A percentile compares a stretch with the other conserved stretches of the same genome.
Evolutionary conservation across 1,284 basidiomycete species (phyloP).

Genomic region (Pyrrhoderma noxium): DNA sequence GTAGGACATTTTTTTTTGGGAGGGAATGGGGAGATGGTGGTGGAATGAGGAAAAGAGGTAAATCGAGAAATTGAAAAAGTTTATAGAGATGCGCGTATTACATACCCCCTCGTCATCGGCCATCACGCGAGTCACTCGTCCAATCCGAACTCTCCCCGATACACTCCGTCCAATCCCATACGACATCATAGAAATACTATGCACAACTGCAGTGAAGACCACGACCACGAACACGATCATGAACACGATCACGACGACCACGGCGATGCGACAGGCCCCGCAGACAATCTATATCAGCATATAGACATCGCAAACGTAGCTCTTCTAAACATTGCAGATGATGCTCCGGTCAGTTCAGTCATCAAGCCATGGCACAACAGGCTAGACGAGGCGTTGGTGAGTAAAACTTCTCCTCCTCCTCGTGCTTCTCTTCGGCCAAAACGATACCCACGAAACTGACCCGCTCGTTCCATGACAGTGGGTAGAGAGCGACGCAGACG

Average conservation of each 20-base stretch:
- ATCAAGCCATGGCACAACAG: slow-evolving; percentile 77
- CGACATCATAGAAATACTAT: slow-evolving; percentile 23
- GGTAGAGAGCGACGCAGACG: slow-evolving; percentile 76
- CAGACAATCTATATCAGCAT: slow-evolving; percentile 60
- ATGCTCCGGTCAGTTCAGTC: slow-evolving; percentile 38
- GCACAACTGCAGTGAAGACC: slow-evolving; percentile 43
- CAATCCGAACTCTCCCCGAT: not conserved
- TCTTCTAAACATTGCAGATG: slow-evolving; percentile 52
- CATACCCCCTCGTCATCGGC: slow-evolving; percentile 1
- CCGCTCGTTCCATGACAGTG: slow-evolving; percentile 35
- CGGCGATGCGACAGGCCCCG: slow-evolving; percentile 43
- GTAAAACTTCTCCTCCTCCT: slow-evolving; percentile 16
- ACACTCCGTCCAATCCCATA: slow-evolving; percentile 2
- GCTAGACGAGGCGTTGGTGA: slow-evolving; percentile 53
- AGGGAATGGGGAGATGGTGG: slow-evolving; percentile 20
- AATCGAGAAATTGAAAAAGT: not conserved
- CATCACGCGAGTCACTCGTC: not conserved
- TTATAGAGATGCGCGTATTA: not conserved
- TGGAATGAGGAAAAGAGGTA: slow-evolving; percentile 20
- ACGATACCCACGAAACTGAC: slow-evolving; percentile 4
- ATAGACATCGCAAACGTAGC: slow-evolving; percentile 70
- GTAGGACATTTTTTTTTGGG: slow-evolving; percentile 24
- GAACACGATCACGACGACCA: slow-evolving; percentile 25
- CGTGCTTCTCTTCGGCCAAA: too few species aligned
- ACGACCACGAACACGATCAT: slow-evolving; percentile 42